Evolutionary conservation across 2,329 filamentous ascomycete species (phyloP), one percentile per base, ranked within the genome.

Genomic region (Parafenestella ontariensis): DNA sequence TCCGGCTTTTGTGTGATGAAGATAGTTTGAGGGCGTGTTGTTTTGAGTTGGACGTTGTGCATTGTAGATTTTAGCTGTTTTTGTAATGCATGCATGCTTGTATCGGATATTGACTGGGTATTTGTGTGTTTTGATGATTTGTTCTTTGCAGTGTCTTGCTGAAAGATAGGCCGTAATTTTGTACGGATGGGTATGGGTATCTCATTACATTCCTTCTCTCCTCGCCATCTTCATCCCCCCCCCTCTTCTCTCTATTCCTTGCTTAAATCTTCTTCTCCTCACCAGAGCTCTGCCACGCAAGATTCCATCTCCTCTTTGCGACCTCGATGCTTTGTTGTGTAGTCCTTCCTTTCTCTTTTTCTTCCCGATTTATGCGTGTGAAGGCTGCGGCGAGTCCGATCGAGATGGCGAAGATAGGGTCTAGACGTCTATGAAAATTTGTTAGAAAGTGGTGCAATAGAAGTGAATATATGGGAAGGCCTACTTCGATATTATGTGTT

Each of bases 321-420:
- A 74, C 68, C n/a, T 77, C 76, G 11, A 77, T 59, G 2, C 67
- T 79, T 58, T 81, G 56, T 24, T 64, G 52, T 31, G 70, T 74
- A 9, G 58, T 73, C 44, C 74, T 67, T 2, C 78, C 80, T 58
- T 78, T 79, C 58, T 79, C 79, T 51, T 77, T 79, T 59, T 83
- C 80, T 58, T 83, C 80, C 15, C 80, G 75, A 42, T 76, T 68
- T 40, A 77, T 76, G 21, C 74, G 69, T 44, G 72, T 74, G 4
- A 61, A 66, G 13, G 79, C 79, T 7, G 81, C 80, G 0, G 74
- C 71, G 46, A 77, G 59, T 45, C 81, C 81, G 49, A 82, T 78
- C n/a, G 73, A 73, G 46, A 81, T 62, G 28, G 81, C 80, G 67
- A 82, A 83, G 49, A 82, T 51, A 33, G 81, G 80, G 52, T 83